Evolutionary conservation across 2,329 filamentous ascomycete genomes (phyloP).

Genomic region (Paraphoma sp.): DNA sequence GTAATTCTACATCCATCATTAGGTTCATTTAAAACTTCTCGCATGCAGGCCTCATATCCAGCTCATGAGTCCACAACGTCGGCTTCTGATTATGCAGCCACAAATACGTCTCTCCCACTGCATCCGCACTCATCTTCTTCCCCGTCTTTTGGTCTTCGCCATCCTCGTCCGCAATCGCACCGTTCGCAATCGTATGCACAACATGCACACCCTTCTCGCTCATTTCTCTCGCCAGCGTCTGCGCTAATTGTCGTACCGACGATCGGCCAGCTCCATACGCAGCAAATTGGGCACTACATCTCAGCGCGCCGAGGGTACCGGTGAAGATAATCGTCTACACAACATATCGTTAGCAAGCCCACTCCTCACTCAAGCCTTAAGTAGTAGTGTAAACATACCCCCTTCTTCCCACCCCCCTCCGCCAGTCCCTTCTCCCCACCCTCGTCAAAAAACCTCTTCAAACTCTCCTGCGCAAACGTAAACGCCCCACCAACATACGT

Average conservation of each 20-base stretch:
- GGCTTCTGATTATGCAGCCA: conserved; percentile 58
- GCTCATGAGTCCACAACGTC: conserved; percentile 60
- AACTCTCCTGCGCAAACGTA: conserved; percentile 60
- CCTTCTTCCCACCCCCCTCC: conserved; percentile 60
- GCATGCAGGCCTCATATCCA: conserved; percentile 59
- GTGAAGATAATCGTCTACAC: conserved; percentile 62
- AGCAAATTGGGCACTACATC: conserved; percentile 61
- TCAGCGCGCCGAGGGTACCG: conserved; percentile 60
- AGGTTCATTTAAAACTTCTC: conserved; percentile 52
- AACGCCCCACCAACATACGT: conserved; percentile 64
- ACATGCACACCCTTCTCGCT: conserved; percentile 64
- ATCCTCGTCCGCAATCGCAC: conserved; percentile 59
- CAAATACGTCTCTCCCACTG: conserved; percentile 63
- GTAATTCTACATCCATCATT: neutral
- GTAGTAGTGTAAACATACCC: conserved; percentile 33
- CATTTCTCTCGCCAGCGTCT: conserved; percentile 64
- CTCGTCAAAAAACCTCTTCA: conserved; percentile 60
- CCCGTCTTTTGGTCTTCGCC: conserved; percentile 56
- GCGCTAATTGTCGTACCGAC: conserved; percentile 62
- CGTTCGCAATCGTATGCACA: conserved; percentile 66
- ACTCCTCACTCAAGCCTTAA: too few relatives aligned
- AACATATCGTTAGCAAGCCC: neutral
- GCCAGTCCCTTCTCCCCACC: conserved; percentile 57
- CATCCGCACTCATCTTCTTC: conserved; percentile 65
- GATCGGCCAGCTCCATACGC: conserved; percentile 63